phyloP scores from a whole-genome alignment of 768 basidiomycete species.

The Russula ochroleuca region DNA sequence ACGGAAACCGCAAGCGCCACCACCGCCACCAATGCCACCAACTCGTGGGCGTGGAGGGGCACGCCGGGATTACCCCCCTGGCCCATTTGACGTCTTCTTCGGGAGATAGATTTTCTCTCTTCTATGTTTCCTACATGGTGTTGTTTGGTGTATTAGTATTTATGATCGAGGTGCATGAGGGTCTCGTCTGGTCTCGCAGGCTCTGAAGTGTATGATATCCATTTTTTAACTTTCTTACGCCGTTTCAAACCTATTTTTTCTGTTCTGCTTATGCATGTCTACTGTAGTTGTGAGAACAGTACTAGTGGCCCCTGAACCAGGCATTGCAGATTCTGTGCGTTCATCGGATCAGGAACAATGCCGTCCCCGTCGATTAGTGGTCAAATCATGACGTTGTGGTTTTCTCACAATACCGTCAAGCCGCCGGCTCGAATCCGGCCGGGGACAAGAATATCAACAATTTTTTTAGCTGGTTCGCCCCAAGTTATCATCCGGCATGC shows the following conservation, averaged over 20 bases:
- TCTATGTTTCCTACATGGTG: neutral
- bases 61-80: constrained; percentile 3
- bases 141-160: neutral
- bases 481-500: neutral
- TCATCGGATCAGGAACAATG: neutral
- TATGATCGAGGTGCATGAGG: neutral
- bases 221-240: neutral
- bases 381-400: constrained; percentile 28
- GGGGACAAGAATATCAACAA: constrained; percentile 9
- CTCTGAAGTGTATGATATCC: neutral
- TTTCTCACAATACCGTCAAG: constrained; percentile 17
- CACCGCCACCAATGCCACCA: constrained; percentile 1
- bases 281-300: neutral
- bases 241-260: neutral
- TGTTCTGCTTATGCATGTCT: neutral
- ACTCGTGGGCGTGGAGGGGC: constrained; percentile 15
- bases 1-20: constrained; percentile 10
- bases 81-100: constrained; percentile 19
- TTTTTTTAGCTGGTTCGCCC: neutral
- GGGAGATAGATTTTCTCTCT: neutral
- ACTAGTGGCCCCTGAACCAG: neutral
- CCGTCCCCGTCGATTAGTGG: constrained; percentile 26
- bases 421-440: constrained; percentile 26
- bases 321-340: neutral
- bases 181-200: neutral